Evolutionary conservation across 208 protist genomes (phyloP), one percentile per base, ranked within the genome.

Genomic region (Jaenimonas drosophilae): DNA sequence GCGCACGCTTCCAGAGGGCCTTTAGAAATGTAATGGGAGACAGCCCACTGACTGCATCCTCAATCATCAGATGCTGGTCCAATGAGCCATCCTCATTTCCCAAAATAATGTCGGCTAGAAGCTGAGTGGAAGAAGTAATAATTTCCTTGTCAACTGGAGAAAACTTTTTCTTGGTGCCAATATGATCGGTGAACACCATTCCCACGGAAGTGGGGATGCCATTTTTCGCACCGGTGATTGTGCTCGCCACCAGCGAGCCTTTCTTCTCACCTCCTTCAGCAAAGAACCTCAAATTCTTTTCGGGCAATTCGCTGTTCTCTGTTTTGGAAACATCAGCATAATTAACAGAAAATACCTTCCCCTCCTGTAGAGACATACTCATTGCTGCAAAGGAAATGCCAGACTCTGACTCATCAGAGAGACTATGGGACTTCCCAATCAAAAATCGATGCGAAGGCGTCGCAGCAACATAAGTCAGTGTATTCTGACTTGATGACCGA

Each of bases 11-110:
- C 75, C 70, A 79, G 9, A 79, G 23, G 11, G 31, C 57, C 33
- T 84, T 84, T 0, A 79, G 39, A 58, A 84, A 84, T 7, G 45
- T 12, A 27, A 79, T 49, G 7, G 57, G 39, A 11, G 49, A 49
- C 11, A 21, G 30, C n/a, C 14, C 24, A 43, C 29, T 49, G 1
- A 76, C 26, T 1, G 54, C 59, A 12, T 79, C 60, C 27, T 79
- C 75, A 44, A 78, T 69, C 44, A 70, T 76, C 12, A 84, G 40
- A 1, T 54, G 36, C 21, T 51, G 20, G 14, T 49, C 63, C 4
- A 41, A 23, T 19, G 14, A 31, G 1, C 32, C 38, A n/a, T n/a
- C 19, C 27, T 59, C 34, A 20, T 52, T 50, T 2, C 58, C 55
- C 7, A 70, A 40, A 25, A 73, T 37, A 17, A 84, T 37, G 54